phyloP scores from a whole-genome alignment of 345 rosid species.

The Excoecaria agallocha region DNA sequence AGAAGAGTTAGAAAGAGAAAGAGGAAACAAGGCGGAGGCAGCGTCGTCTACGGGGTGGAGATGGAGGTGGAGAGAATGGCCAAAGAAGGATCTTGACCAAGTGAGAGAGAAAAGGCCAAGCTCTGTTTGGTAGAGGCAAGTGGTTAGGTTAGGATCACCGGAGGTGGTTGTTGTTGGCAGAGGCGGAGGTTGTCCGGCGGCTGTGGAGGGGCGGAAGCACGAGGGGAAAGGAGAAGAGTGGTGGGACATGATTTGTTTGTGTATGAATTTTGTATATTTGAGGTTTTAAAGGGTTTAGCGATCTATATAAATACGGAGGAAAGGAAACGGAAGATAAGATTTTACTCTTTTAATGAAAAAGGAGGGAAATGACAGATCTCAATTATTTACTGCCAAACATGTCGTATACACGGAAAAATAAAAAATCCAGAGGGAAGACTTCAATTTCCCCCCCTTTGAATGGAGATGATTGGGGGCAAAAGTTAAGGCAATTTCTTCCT shows the following conservation, averaged over 20 bases:
- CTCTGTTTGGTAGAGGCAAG: slow-evolving; percentile 70
- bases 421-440: slow-evolving; percentile 6
- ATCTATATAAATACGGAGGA: neutral
- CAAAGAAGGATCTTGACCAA: slow-evolving; percentile 72
- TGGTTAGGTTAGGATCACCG: slow-evolving; percentile 56
- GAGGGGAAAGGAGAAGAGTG: slow-evolving; percentile 40
- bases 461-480: neutral
- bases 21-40: slow-evolving; percentile 34
- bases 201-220: slow-evolving; percentile 52
- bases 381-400: neutral
- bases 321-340: no score
- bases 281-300: slow-evolving; percentile 22
- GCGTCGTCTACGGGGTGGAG: slow-evolving; percentile 54
- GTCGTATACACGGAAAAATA: neutral
- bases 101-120: slow-evolving; percentile 81
- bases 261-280: neutral
- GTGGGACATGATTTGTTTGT: slow-evolving; percentile 45
- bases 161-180: slow-evolving; percentile 27
- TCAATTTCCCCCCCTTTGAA: no score
- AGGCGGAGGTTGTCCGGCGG: slow-evolving; percentile 15
- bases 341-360: no score
- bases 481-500: no score
- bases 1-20: slow-evolving; percentile 42
- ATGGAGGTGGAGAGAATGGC: slow-evolving; percentile 75
- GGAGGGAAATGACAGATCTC: neutral